Base-by-base conservation (phyloP, 345 rosid species). In the Gossypium australe region DNA sequence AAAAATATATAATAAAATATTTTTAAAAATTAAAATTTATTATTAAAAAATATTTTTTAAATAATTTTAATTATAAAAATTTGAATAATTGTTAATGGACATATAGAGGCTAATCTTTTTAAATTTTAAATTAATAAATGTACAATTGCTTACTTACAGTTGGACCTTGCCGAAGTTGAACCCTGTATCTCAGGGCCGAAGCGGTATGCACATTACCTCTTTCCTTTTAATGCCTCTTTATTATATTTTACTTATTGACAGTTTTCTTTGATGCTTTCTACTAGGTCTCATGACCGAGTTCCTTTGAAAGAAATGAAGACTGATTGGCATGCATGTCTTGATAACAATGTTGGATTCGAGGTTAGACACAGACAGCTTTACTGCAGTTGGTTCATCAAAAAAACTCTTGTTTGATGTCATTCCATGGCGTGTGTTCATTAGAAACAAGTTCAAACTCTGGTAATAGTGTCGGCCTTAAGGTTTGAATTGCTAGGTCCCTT, bases 101-200 rank as follows among this genome's bases (percentile, higher is more conserved):
- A 22, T 22, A 22, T 1, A 0, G 1, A 1, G 1, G 22, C 1
- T 22, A 22, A 22, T 1, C 22, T 22, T 1, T 22, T 22, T 22
- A 22, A 22, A 22, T 22, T 22, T 22, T 22, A 22, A 22, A 22
- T 22, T 22, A 22, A 22, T 22, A 22, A 22, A 22, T 0, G 22
- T 22, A 22, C 1, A 22, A 22, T 22, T 22, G 1, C 98, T 44
- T 90, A 85, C 82, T 78, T 94, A 63, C 89, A 92, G 47, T 70
- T 94, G 81, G 87, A 92, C 75, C 87, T 94, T 25, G 85, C 82
- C 6, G 89, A 89, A 24, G 96, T 94, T 49, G 97, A 86, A 79
- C 96, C 98, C 25, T 90, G 93, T 82, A 51, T 92, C 51, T 90
- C 97, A 71, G 97, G 98, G 64, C 96, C 98, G 74, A 92, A 94